Evolutionary conservation across 108 stramenopile genomes (phyloP).

Genomic region (Nitzschia putrida): DNA sequence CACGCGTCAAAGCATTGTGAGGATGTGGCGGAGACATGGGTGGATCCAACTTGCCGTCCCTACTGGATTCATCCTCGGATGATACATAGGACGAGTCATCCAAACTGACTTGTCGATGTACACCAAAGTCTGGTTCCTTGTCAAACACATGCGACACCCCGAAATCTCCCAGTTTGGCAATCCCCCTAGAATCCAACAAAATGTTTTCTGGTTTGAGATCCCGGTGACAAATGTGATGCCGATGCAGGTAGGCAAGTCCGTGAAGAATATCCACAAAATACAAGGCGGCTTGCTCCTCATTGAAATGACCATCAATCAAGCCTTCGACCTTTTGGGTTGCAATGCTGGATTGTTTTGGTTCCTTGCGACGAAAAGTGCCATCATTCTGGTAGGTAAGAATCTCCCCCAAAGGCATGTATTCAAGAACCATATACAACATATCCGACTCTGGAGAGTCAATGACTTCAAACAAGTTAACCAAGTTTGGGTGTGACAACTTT

Average conservation of each 20-base stretch:
- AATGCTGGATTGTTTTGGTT: constrained; percentile 23
- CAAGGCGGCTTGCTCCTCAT: constrained; percentile 70
- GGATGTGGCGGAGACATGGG: constrained; percentile 19
- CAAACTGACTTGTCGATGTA: constrained; percentile 14
- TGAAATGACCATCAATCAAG: constrained; percentile 68
- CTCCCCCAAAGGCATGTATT: constrained; percentile 86
- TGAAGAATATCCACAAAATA: constrained; percentile 88
- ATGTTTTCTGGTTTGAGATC: constrained; percentile 87
- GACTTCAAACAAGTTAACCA: constrained; percentile 78
- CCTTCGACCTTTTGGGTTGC: constrained; percentile 36
- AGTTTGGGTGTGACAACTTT: constrained; percentile 79
- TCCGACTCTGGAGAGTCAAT: constrained; percentile 84
- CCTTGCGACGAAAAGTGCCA: constrained; percentile 58
- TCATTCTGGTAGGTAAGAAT: constrained; percentile 78
- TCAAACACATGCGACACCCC: constrained; percentile 89
- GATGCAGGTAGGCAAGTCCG: constrained; percentile 86
- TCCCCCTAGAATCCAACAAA: constrained; percentile 62
- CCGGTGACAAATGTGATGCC: constrained; percentile 80
- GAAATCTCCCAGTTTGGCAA: constrained; percentile 87
- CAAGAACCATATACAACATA: constrained; percentile 84
- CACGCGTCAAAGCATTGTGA: constrained; percentile 32
- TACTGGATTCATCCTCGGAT: constrained; percentile 21
- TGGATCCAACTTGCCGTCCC: background rate
- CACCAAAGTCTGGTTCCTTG: constrained; percentile 46
- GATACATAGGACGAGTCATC: constrained; percentile 3